Evolutionary conservation across 352 stramenopile genomes (phyloP).

Genomic region (Phytophthora cactorum): DNA sequence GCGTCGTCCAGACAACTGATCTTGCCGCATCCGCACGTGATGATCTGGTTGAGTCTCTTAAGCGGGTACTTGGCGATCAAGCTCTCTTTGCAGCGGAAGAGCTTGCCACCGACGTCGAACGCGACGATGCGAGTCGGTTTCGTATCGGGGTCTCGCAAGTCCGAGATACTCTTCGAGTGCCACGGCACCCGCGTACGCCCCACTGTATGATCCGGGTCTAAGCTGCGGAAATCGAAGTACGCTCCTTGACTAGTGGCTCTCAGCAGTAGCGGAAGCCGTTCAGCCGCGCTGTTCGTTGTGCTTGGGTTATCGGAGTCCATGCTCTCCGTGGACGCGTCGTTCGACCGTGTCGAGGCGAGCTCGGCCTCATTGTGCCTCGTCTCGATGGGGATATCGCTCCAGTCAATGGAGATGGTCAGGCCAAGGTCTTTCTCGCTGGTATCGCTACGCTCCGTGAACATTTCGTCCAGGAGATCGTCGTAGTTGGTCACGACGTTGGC

Average conservation of each 20-base stretch:
- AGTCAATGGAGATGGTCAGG: conserved; percentile 18
- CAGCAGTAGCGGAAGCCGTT: conserved; percentile 13
- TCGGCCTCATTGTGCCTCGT: neutral
- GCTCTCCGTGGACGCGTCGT: neutral
- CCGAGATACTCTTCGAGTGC: conserved; percentile 37
- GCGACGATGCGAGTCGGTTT: conserved; percentile 29
- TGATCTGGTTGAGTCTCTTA: conserved; percentile 69
- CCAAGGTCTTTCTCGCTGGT: conserved; percentile 19
- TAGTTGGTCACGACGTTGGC: conserved; percentile 9
- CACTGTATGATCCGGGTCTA: conserved; percentile 29
- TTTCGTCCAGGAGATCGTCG: conserved; percentile 29
- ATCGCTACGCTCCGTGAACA: conserved; percentile 35
- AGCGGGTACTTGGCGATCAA: conserved; percentile 63
- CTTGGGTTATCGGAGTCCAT: neutral
- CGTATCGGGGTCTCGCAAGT: conserved; percentile 14
- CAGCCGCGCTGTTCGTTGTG: conserved; percentile 2
- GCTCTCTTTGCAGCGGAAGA: conserved; percentile 74
- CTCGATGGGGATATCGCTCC: conserved; percentile 1
- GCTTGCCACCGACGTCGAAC: conserved; percentile 73
- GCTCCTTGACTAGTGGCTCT: conserved; percentile 22
- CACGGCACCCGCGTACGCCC: conserved; percentile 35
- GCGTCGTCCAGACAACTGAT: conserved; percentile 48
- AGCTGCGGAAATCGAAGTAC: conserved; percentile 26
- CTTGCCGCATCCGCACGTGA: conserved; percentile 60
- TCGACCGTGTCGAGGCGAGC: neutral